A percentile compares a stretch with the other conserved stretches of the same genome.
These are phyloP conservation scores for Delonix regia DNA, from an alignment of 306 rosid species.

Conservation along the genomic window DNA sequence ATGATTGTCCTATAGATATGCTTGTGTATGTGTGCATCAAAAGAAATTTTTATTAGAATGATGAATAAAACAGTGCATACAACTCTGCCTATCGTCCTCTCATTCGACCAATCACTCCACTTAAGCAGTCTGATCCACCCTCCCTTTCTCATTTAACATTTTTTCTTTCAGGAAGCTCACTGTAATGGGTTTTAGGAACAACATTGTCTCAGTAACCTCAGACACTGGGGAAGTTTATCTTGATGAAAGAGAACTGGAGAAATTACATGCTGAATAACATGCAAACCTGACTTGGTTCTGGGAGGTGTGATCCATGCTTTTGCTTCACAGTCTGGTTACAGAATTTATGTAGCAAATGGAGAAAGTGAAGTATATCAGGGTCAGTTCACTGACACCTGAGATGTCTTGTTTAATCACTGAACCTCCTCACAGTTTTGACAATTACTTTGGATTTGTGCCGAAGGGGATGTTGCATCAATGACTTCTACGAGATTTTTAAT, in stretches of 20 bases:
- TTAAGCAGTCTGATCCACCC: slow-evolving; percentile 16
- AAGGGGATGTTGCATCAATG: slow-evolving; percentile 64
- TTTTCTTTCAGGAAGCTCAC: slow-evolving; percentile 68
- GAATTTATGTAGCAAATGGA: slow-evolving; percentile 62
- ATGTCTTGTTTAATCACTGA: slow-evolving; percentile 80
- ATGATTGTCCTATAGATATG: background rate
- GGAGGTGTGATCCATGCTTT: slow-evolving; percentile 60
- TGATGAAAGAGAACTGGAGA: background rate
- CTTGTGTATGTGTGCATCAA: slow-evolving; percentile 17
- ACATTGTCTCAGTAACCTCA: slow-evolving; percentile 39
- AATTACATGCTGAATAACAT: slow-evolving; percentile 53
- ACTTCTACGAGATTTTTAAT: slow-evolving; percentile 25
- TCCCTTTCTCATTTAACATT: slow-evolving; percentile 3
- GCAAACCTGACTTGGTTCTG: slow-evolving; percentile 64
- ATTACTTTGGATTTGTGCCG: slow-evolving; percentile 57
- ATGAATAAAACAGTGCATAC: background rate
- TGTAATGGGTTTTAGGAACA: slow-evolving; percentile 63
- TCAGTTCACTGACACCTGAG: slow-evolving; percentile 79
- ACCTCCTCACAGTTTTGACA: slow-evolving; percentile 66
- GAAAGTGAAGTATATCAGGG: slow-evolving; percentile 59
- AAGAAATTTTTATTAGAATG: background rate
- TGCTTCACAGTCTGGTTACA: slow-evolving; percentile 72
- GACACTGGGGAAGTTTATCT: slow-evolving; percentile 40
- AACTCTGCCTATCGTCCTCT: slow-evolving; percentile 17
- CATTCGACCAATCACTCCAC: slow-evolving; percentile 27